Percentiles rank a stretch among this genome's conserved stretches.
Conservation (phyloP, 148 eudicot genomes). For the Fagopyrum tataricum region DNA sequence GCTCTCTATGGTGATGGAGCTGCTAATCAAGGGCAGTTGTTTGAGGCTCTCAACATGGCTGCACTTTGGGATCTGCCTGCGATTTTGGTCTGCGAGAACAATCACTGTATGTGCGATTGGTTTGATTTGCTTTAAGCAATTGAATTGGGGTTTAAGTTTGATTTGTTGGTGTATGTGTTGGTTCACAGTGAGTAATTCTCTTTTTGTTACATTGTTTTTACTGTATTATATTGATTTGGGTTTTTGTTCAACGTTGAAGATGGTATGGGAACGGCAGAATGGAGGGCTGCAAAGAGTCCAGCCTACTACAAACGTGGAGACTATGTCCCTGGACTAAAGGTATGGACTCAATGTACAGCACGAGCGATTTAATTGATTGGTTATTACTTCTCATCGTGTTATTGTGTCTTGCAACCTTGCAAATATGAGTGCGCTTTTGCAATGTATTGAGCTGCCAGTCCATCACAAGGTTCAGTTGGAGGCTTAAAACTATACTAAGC, state of each 20-base stretch:
- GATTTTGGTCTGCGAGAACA: conserved; percentile 91
- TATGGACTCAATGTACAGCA: conserved; percentile 2
- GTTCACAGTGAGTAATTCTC: background rate
- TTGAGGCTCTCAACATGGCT: conserved; percentile 94
- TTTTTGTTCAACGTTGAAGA: conserved; percentile 32
- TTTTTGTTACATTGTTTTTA: background rate
- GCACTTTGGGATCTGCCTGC: conserved; percentile 98
- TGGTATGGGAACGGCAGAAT: conserved; percentile 98
- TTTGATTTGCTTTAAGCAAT: background rate
- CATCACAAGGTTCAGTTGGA: background rate
- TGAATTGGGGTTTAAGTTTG: conserved; percentile 2
- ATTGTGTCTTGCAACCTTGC: background rate
- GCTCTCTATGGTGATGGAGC: conserved; percentile 93
- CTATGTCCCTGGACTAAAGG: conserved; percentile 98
- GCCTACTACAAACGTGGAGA: conserved; percentile 97
- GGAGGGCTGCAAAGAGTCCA: conserved; percentile 96
- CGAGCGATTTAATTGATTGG: background rate
- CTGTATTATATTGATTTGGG: background rate
- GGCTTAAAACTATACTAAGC: background rate
- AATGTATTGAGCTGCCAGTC: background rate
- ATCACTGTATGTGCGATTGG: conserved; percentile 56
- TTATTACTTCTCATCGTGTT: background rate
- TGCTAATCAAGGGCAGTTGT: conserved; percentile 92
- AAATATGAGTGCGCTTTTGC: background rate
- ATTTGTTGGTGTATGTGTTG: background rate